Conservation (phyloP, 768 basidiomycete genomes). For the Hygrocybe punicea region DNA sequence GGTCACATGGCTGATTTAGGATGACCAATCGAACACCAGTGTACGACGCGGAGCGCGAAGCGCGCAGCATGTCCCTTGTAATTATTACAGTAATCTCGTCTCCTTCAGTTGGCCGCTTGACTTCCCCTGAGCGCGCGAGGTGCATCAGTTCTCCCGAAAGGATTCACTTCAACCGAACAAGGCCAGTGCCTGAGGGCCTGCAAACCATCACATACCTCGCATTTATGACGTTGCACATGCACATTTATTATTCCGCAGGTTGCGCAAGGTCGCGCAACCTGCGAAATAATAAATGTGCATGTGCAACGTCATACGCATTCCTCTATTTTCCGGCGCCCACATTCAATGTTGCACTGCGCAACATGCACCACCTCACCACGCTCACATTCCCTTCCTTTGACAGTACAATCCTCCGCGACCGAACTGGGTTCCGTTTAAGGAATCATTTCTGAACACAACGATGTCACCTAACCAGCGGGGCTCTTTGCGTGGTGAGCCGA, state of each 20-base stretch:
- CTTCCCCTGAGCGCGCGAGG: slow-evolving; percentile 22
- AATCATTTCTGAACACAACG: slow-evolving; percentile 32
- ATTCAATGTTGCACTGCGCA: slow-evolving; percentile 43
- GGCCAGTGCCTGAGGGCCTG: slow-evolving; percentile 16
- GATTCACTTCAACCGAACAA: slow-evolving; percentile 23
- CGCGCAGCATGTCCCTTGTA: too few species aligned
- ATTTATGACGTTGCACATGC: too few species aligned
- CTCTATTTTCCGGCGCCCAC: slow-evolving; percentile 30
- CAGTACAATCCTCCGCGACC: slow-evolving; percentile 39
- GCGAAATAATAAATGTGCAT: too few species aligned
- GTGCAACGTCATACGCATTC: slow-evolving; percentile 23
- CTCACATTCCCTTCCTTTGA: slow-evolving; percentile 46
- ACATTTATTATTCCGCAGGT: too few species aligned
- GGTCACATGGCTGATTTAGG: too few species aligned
- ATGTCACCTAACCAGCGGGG: slow-evolving; percentile 31
- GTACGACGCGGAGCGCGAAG: too few species aligned
- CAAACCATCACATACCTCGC: slow-evolving; percentile 29
- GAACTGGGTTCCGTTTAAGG: slow-evolving; percentile 42
- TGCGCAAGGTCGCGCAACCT: too few species aligned
- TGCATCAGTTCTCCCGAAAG: slow-evolving; percentile 39
- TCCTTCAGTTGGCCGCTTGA: too few species aligned
- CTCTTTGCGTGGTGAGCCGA: slow-evolving; percentile 20
- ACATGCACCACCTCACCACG: slow-evolving; percentile 44
- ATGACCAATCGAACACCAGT: too few species aligned
- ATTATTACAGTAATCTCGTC: too few species aligned